Evolutionary conservation across 306 rosid species (phyloP).

Genomic region (Phaseolus lunatus): DNA sequence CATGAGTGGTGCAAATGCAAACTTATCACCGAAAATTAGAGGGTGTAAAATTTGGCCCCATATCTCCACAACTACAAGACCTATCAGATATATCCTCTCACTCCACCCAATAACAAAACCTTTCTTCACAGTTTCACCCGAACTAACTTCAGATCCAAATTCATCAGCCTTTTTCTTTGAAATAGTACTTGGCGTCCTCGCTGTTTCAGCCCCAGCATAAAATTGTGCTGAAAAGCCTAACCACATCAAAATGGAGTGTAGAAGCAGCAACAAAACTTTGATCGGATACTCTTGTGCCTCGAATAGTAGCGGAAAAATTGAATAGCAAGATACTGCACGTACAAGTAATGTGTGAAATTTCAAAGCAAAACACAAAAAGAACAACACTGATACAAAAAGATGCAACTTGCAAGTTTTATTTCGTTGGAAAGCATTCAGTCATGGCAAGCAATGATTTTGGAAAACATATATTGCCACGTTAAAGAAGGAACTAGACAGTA

Average conservation of each 20-base stretch:
- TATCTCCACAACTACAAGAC: slow-evolving; percentile 74
- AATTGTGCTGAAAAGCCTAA: slow-evolving; percentile 76
- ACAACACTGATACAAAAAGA: not conserved
- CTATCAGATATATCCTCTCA: slow-evolving; percentile 63
- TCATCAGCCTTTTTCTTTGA: slow-evolving; percentile 44
- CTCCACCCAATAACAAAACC: slow-evolving; percentile 58
- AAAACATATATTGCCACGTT: not conserved
- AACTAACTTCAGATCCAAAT: slow-evolving; percentile 36
- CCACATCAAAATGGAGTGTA: slow-evolving; percentile 76
- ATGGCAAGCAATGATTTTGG: slow-evolving; percentile 10
- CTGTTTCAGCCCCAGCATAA: slow-evolving; percentile 46
- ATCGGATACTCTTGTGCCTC: slow-evolving; percentile 89
- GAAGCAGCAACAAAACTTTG: slow-evolving; percentile 71
- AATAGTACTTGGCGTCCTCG: slow-evolving; percentile 25
- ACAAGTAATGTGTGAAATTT: slow-evolving; percentile 35
- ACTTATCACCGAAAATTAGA: slow-evolving; percentile 65
- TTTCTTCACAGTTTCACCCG: slow-evolving; percentile 34
- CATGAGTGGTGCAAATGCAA: slow-evolving; percentile 85
- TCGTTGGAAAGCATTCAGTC: slow-evolving; percentile 11
- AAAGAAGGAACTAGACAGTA: not conserved
- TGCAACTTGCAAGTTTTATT: slow-evolving; percentile 32
- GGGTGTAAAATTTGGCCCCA: slow-evolving; percentile 91
- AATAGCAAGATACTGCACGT: slow-evolving; percentile 86
- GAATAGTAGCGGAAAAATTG: slow-evolving; percentile 78
- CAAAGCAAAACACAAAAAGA: not conserved